Evolutionary conservation across 805 yeast species (phyloP), one percentile per base, ranked within the genome.

Genomic region (Dipodascopsis uninucleata): DNA sequence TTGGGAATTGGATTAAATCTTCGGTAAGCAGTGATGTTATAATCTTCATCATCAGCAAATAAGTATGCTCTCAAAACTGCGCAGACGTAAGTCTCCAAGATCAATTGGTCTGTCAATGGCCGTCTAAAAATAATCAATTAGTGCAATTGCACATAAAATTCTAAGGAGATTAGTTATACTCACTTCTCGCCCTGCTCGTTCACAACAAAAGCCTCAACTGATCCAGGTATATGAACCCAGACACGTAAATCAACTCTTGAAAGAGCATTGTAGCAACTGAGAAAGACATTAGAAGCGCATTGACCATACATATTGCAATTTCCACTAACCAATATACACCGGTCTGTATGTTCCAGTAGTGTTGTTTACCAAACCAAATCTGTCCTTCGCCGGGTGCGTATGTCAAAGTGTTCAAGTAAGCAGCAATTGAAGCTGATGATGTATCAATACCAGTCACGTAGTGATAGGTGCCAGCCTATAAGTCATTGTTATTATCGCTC

Each of bases 1-100:
- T 65, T 67, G 22, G 71, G 60, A 49, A 93, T 75, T 3, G 97
- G 97, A 57, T 87, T 83, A 45, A 86, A 71, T 47, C 82, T 79
- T 54, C 96, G 76, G 29, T 93, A 82, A 61, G 89, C 95, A 7
- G 88, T 95, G 44, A 93, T 74, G 39, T 77, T 73, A 58, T 69
- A 83, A 67, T 66, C 81, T 64, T 84, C 90, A 35, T 81, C 87
- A 40, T 87, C 95, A 40, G 85, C 87, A 53, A 78, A 85, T 44
- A 87, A 67, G 33, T 93, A 64, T 5, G 89, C 69, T 58, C 98
- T 75, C 20, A 87, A 79, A 52, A 88, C 74, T 1, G 88, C 81
- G 59, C 87, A 72, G 53, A 81, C 71, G 59, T 72, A 81, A 1
- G 86, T 76, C 51, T 70, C 74, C 18, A 49, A 55, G 74, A 74